These are phyloP conservation scores for Pseudocercospora fijiensis DNA, from an alignment of 2,329 filamentous ascomycete species.

Conservation along the genomic window DNA sequence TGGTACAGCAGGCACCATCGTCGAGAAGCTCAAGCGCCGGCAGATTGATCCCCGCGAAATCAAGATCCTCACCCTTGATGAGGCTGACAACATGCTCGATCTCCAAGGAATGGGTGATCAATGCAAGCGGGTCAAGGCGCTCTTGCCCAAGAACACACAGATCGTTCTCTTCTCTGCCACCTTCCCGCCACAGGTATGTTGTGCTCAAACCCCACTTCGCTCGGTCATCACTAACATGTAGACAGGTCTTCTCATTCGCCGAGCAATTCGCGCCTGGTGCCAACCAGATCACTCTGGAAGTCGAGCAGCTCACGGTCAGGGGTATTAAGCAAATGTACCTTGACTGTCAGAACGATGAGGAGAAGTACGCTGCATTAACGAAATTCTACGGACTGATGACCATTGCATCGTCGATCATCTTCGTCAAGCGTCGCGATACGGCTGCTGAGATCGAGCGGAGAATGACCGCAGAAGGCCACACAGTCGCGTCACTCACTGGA, in stretches of 20 bases:
- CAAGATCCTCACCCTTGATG: constrained; percentile 85
- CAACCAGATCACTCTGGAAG: constrained; percentile 81
- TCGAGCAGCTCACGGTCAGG: constrained; percentile 90
- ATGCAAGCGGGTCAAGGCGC: constrained; percentile 79
- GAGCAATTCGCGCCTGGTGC: constrained; percentile 79
- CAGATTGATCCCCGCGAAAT: constrained; percentile 71
- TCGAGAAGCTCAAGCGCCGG: constrained; percentile 77
- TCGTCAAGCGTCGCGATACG: constrained; percentile 89
- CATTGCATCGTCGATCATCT: constrained; percentile 96
- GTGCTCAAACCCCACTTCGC: background rate
- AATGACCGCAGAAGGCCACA: constrained; percentile 87
- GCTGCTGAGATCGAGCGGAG: constrained; percentile 80
- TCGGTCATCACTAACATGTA: background rate
- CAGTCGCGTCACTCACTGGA: constrained; percentile 84
- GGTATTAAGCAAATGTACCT: constrained; percentile 98
- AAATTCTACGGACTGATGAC: constrained; percentile 96
- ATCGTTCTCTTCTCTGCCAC: constrained; percentile 95
- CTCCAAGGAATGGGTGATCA: constrained; percentile 94
- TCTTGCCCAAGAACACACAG: constrained; percentile 74
- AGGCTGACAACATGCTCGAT: constrained; percentile 98
- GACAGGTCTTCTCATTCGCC: constrained; percentile 73
- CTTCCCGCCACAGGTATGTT: constrained; percentile 65
- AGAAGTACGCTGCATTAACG: constrained; percentile 85
- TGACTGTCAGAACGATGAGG: constrained; percentile 76
- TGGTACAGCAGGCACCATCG: constrained; percentile 89